Base-by-base conservation (phyloP, 306 rosid species). In the Inga oerstediana region DNA sequence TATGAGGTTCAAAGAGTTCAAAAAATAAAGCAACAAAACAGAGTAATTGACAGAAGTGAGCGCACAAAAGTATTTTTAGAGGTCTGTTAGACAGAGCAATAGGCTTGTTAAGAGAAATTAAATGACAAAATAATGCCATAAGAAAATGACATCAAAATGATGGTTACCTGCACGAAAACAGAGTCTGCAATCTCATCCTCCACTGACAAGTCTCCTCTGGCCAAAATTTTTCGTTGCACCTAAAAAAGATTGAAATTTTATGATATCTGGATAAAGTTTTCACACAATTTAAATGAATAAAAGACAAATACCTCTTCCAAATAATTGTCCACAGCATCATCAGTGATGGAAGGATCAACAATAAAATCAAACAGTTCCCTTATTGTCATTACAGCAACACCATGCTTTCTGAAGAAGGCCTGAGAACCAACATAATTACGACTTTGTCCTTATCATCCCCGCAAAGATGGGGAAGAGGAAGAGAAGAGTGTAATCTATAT, bases 351-450 rank as follows among this genome's bases (percentile, higher is more conserved):
- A 71, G 98, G 88, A 90, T 93, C 98, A 49, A 93, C 95, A 84
- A 95, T 91, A 84, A 95, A 95, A 89, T 93, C 93, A 87, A 95
- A 95, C 34, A 95, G 90, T 81, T 95, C 96, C 46, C 91, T 86
- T 67, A 90, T 91, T 14, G 91, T 88, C 98, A 95, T 92, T 76
- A 95, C 97, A 69, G 98, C 98, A n/a, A 95, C 96, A 64, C 98
- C 98, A 81, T 90, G 91, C 72, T 90, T 93, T 76, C 84, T 90
- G 66, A 95, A 95, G 89, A 93, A 95, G 45, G 91, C 93, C 98
- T 95, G 91, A 84, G 64, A 73, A 86, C 62, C 80, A 51, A 67
- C 74, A 76, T 74, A 80, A 65, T 75, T 77, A 82, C 69, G 9
- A 43, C 9, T 32, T 64, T 77, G 70, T 11, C 75, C 72, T 7